These are phyloP conservation scores for Yamadazyma sp. DNA, from an alignment of 1,139 yeast species.

Conservation along the genomic window DNA sequence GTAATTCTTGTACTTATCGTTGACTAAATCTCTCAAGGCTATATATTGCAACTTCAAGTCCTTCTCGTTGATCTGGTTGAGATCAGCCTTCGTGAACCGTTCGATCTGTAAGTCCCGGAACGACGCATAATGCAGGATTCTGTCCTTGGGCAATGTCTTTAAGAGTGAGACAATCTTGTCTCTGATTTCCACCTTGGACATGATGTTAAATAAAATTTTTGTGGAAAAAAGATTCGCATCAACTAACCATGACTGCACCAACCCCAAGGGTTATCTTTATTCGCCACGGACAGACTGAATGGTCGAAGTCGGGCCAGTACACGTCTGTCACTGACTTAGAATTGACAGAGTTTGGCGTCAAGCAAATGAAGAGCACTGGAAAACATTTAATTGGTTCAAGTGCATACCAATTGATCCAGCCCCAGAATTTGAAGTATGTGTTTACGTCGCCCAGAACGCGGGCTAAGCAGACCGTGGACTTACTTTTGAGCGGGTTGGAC, in stretches of 20 bases:
- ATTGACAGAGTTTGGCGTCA: slow-evolving; percentile 74
- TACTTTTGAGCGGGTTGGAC: slow-evolving; percentile 51
- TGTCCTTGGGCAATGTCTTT: slow-evolving; percentile 60
- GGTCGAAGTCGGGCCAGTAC: slow-evolving; percentile 93
- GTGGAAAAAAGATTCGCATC: neutral
- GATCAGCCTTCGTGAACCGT: slow-evolving; percentile 38
- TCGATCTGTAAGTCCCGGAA: slow-evolving; percentile 65
- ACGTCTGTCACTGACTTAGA: slow-evolving; percentile 83
- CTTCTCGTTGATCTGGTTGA: slow-evolving; percentile 36
- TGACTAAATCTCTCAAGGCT: slow-evolving; percentile 57
- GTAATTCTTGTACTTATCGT: slow-evolving; percentile 62
- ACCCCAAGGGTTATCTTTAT: slow-evolving; percentile 79
- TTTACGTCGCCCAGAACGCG: slow-evolving; percentile 79
- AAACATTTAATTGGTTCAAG: slow-evolving; percentile 58
- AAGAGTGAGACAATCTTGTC: slow-evolving; percentile 40
- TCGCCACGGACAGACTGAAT: slow-evolving; percentile 91
- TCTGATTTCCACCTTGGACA: slow-evolving; percentile 26
- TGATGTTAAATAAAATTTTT: slow-evolving; percentile 3
- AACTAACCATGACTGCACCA: slow-evolving; percentile 20
- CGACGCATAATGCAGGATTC: slow-evolving; percentile 63
- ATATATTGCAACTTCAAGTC: slow-evolving; percentile 60
- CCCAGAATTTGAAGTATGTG: slow-evolving; percentile 59
- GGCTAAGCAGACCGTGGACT: slow-evolving; percentile 70
- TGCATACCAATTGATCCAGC: slow-evolving; percentile 58
- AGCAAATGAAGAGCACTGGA: slow-evolving; percentile 76